phyloP scores from a whole-genome alignment of 2,329 filamentous ascomycete genomes.

The Tetracladium maxilliforme region DNA sequence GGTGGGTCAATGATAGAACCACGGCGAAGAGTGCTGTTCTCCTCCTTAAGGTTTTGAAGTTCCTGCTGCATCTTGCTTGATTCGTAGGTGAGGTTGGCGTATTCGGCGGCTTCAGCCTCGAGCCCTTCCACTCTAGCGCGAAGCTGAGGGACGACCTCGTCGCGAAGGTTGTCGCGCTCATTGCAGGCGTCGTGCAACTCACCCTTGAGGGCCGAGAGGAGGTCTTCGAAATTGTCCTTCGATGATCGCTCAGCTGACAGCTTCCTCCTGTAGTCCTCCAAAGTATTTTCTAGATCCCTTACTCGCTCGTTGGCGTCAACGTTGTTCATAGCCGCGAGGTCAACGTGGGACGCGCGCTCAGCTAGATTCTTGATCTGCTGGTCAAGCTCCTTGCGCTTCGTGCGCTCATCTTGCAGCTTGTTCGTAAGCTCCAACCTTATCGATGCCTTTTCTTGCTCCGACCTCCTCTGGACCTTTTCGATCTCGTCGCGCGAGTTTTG shows the following conservation, averaged over 20 bases:
- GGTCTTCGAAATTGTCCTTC: constrained; percentile 88
- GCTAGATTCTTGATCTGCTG: constrained; percentile 73
- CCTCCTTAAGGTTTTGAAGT: constrained; percentile 51
- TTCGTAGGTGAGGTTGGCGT: constrained; percentile 63
- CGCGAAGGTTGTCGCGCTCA: constrained; percentile 81
- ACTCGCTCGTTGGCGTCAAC: constrained; percentile 45
- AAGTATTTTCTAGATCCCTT: constrained; percentile 62
- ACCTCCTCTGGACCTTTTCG: constrained; percentile 66
- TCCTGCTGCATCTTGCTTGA: constrained; percentile 80
- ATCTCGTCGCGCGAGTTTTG: constrained; percentile 56
- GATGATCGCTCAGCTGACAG: constrained; percentile 73
- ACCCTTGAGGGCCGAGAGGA: constrained; percentile 67
- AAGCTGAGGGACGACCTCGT: constrained; percentile 73
- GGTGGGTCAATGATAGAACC: constrained; percentile 7
- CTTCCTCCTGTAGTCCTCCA: constrained; percentile 72
- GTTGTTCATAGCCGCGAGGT: constrained; percentile 34
- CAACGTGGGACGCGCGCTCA: constrained; percentile 52
- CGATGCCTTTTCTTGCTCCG: constrained; percentile 83
- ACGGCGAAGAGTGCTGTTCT: constrained; percentile 42
- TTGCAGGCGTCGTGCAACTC: constrained; percentile 74
- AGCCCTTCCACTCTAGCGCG: constrained; percentile 63
- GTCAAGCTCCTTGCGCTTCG: constrained; percentile 62
- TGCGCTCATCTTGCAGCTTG: constrained; percentile 77
- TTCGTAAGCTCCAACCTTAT: constrained; percentile 72
- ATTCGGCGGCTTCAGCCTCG: constrained; percentile 58